phyloP scores from a whole-genome alignment of 176 grass and related monocot species.

The Microstegium vimineum region DNA sequence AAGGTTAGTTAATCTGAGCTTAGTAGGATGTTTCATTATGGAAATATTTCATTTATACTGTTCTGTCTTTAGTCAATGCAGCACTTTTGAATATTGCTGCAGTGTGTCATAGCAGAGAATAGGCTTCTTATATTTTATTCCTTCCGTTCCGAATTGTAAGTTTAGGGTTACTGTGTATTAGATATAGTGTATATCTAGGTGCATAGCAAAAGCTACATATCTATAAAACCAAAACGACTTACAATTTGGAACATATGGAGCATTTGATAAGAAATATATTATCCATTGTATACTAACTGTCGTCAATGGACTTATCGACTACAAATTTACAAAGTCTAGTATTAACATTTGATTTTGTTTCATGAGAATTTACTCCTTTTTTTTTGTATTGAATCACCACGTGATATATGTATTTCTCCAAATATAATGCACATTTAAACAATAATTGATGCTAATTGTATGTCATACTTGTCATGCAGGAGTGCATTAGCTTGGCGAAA shows the following conservation, averaged over 20 bases:
- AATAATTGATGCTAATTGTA: neutral
- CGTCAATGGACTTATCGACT: neutral
- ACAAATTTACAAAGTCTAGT: neutral
- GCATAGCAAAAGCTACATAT: neutral
- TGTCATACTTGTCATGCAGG: slow-evolving; percentile 21
- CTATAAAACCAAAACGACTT: neutral
- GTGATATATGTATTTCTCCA: neutral
- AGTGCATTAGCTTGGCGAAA: slow-evolving; percentile 57
- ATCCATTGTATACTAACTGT: neutral
- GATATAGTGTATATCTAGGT: neutral
- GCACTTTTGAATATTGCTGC: slow-evolving; percentile 1
- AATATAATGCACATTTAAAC: neutral
- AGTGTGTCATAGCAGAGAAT: neutral
- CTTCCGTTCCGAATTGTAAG: neutral
- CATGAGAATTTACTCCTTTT: neutral
- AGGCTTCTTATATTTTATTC: neutral
- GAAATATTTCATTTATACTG: neutral
- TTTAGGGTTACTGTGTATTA: neutral
- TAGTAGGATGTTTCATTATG: neutral
- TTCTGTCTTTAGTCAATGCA: neutral
- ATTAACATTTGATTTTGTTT: neutral
- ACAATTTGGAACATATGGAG: neutral
- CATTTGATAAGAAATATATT: neutral
- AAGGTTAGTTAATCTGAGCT: slow-evolving; percentile 41
- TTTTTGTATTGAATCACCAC: neutral